Evolutionary conservation across 208 protist genomes (phyloP).

Genomic region (Trypanosoma congolense): DNA sequence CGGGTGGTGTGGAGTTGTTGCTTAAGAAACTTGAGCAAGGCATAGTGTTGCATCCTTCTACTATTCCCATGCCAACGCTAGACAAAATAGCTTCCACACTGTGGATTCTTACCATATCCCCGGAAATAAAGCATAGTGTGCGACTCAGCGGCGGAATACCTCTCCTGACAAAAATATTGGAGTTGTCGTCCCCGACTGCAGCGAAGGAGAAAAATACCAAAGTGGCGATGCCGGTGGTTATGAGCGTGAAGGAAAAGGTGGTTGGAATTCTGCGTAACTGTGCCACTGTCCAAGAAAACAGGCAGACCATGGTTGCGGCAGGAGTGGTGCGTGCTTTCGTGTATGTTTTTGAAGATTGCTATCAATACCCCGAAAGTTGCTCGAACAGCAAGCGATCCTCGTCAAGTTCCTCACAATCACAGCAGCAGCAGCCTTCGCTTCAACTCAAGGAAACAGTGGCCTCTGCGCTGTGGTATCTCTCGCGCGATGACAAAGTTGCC

Average conservation of each 20-base stretch:
- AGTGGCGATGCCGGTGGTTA: constrained; percentile 28
- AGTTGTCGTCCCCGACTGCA: constrained; percentile 46
- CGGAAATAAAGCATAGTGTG: constrained; percentile 87
- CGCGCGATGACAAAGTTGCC: constrained; percentile 82
- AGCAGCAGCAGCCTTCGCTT: constrained; percentile 52
- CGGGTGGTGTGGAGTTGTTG: constrained; percentile 78
- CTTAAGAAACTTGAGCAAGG: constrained; percentile 56
- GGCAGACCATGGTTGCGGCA: constrained; percentile 44
- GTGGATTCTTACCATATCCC: constrained; percentile 88
- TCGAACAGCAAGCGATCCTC: constrained; percentile 3
- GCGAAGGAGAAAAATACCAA: constrained; percentile 17
- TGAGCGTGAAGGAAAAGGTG: constrained; percentile 80
- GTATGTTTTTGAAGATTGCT: constrained; percentile 75
- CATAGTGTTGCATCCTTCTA: constrained; percentile 21
- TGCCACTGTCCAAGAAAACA: constrained; percentile 77
- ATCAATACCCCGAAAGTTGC: constrained; percentile 6
- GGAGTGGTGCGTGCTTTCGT: constrained; percentile 65
- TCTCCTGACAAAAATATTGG: constrained; percentile 55
- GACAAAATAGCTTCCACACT: constrained; percentile 89
- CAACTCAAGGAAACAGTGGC: constrained; percentile 86
- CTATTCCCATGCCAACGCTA: constrained; percentile 47
- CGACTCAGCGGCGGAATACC: constrained; percentile 71
- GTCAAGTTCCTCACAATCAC: constrained; percentile 27
- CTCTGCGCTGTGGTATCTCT: constrained; percentile 85
- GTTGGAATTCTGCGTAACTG: constrained; percentile 88